Evolutionary conservation across 2,329 filamentous ascomycete genomes (phyloP).

Genomic region (Chaetothyriales sp.): DNA sequence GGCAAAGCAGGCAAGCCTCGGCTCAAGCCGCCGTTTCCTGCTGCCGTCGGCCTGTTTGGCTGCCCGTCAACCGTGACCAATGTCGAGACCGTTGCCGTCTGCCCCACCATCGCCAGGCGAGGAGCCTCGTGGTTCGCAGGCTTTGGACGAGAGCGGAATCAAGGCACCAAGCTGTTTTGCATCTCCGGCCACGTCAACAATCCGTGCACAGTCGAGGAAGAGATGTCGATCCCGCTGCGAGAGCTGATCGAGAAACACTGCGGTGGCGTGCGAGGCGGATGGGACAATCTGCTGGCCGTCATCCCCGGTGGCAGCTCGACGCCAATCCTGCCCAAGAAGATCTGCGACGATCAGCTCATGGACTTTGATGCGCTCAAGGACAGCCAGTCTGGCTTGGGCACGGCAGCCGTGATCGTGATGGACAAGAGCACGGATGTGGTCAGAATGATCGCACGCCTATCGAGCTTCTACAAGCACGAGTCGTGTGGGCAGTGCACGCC

Average conservation of each 20-base stretch:
- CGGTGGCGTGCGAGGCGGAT: constrained; percentile 87
- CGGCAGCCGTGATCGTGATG: constrained; percentile 96
- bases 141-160: constrained; percentile 91
- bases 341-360: constrained; percentile 95
- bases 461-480: constrained; percentile 97
- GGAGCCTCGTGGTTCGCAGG: constrained; percentile 84
- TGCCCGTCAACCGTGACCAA: constrained; percentile 97
- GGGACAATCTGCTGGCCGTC: constrained; percentile 91
- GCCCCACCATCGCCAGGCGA: constrained; percentile 87
- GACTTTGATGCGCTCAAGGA: constrained; percentile 98
- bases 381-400: constrained; percentile 90
- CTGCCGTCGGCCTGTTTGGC: constrained; percentile 91
- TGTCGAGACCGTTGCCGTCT: constrained; percentile 91
- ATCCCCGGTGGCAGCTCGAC: constrained; percentile 96
- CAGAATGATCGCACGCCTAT: constrained; percentile 79
- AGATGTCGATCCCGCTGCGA: constrained; percentile 94
- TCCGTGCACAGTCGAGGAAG: constrained; percentile 93
- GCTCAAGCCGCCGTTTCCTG: constrained; percentile 96
- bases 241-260: constrained; percentile 98
- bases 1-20: constrained; percentile 98
- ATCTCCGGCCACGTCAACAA: constrained; percentile 99
- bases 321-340: constrained; percentile 74
- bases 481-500: constrained; percentile 97
- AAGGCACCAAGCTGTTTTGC: constrained; percentile 94
- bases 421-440: constrained; percentile 96